These are phyloP conservation scores for Lactarius psammicola DNA, from an alignment of 768 basidiomycete genomes.

Conservation along the genomic window DNA sequence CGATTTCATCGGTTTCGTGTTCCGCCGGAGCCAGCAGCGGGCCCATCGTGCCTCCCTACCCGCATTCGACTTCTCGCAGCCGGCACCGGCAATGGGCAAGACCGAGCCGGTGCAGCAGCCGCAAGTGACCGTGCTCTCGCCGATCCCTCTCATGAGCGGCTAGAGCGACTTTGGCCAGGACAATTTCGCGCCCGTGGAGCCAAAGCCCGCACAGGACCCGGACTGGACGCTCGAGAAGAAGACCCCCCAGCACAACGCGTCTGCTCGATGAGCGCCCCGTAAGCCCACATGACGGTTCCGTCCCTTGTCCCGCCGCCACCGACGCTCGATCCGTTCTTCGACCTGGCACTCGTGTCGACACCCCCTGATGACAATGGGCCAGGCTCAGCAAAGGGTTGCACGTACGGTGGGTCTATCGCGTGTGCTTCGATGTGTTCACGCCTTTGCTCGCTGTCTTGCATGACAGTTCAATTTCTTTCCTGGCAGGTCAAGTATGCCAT, in stretches of 20 bases:
- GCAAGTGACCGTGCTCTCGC: neutral
- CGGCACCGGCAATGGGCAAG: neutral
- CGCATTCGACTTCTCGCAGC: neutral
- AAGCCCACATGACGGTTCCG: neutral
- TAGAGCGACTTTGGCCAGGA: too few relatives aligned
- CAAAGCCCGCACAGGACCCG: too few relatives aligned
- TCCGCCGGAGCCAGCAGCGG: conserved; percentile 1
- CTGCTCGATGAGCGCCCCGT: too few relatives aligned
- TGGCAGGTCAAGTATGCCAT: conserved; percentile 38
- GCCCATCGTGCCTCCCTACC: neutral
- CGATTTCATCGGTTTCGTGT: neutral
- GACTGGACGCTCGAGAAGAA: too few relatives aligned
- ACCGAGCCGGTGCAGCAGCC: neutral
- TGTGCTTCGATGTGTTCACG: neutral
- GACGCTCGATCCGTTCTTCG: conserved; percentile 10
- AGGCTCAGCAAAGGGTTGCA: conserved; percentile 13
- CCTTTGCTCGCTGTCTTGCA: neutral
- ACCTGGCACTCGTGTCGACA: conserved; percentile 5
- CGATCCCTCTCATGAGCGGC: neutral
- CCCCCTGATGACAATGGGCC: neutral
- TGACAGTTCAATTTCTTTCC: conserved; percentile 36
- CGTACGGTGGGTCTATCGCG: neutral
- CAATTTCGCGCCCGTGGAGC: too few relatives aligned
- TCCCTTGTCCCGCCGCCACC: neutral
- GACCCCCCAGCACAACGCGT: too few relatives aligned